Percentiles rank a stretch among this genome's conserved stretches.
Conservation (phyloP, 495 filamentous ascomycete species). For the Astrocystis sublimbata region DNA sequence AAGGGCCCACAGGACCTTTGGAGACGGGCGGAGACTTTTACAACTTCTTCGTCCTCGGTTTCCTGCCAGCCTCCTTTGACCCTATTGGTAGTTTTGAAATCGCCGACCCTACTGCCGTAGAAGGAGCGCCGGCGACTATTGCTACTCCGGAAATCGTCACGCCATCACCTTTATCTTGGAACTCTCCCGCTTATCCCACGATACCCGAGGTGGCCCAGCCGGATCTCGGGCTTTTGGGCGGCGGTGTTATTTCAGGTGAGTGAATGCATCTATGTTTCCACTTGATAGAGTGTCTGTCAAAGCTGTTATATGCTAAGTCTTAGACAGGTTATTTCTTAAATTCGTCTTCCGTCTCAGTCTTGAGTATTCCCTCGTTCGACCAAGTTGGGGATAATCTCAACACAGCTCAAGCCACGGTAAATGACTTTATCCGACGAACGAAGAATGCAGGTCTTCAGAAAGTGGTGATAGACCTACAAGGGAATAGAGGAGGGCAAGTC, state of each 20-base stretch:
- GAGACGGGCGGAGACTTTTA: constrained; percentile 53
- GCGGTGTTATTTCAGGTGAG: constrained; percentile 35
- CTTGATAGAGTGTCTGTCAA: neutral
- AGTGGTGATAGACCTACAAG: constrained; percentile 54
- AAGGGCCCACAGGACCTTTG: constrained; percentile 41
- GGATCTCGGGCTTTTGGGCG: constrained; percentile 33
- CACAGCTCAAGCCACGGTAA: neutral
- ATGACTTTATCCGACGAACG: constrained; percentile 43
- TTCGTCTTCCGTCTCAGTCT: neutral
- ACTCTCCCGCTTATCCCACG: constrained; percentile 35
- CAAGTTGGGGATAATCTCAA: neutral
- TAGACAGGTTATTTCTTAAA: neutral
- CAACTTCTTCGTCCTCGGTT: constrained; percentile 50
- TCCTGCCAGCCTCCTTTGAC: constrained; percentile 32
- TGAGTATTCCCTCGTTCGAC: neutral
- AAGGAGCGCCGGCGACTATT: neutral
- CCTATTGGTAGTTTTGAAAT: constrained; percentile 11
- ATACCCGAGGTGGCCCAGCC: constrained; percentile 36
- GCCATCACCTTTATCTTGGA: constrained; percentile 25
- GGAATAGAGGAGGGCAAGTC: constrained; percentile 47
- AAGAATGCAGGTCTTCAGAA: constrained; percentile 41
- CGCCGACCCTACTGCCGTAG: neutral
- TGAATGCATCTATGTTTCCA: neutral
- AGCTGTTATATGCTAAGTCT: neutral
- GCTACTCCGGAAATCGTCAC: neutral